These are phyloP conservation scores for Cutaneotrichosporon arboriforme DNA, from an alignment of 1,284 basidiomycete genomes.

Conservation along the genomic window DNA sequence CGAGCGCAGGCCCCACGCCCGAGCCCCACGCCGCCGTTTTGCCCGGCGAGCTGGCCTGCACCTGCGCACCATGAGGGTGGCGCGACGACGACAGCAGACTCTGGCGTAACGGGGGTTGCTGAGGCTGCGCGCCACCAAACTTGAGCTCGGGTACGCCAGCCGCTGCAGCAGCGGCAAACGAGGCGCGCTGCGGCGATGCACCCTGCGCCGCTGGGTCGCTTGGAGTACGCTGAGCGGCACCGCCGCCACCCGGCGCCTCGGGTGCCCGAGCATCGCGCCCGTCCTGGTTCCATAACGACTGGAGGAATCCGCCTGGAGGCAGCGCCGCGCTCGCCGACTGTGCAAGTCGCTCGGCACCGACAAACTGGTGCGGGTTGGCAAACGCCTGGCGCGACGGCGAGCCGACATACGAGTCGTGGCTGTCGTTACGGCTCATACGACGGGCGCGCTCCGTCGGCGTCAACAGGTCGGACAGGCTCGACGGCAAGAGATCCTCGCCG, in stretches of 20 bases:
- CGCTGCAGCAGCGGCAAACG: neutral
- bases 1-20: conserved; percentile 15
- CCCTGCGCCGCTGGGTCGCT: neutral
- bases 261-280: conserved; percentile 36
- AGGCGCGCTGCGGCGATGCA: neutral
- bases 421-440: conserved; percentile 60
- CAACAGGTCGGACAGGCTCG: conserved; percentile 75
- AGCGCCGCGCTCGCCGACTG: conserved; percentile 45
- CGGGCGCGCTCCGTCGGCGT: conserved; percentile 75
- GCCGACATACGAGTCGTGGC: conserved; percentile 30
- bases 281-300: conserved; percentile 42
- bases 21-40: neutral
- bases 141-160: conserved; percentile 19
- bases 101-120: conserved; percentile 18
- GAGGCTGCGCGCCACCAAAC: conserved; percentile 27
- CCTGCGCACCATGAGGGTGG: conserved; percentile 17
- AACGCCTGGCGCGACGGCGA: conserved; percentile 26
- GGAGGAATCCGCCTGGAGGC: conserved; percentile 36
- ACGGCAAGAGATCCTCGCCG: conserved; percentile 78
- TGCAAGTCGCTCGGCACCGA: conserved; percentile 33
- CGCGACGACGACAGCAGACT: conserved; percentile 36
- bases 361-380: conserved; percentile 19
- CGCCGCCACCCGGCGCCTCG: neutral
- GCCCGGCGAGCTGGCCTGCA: conserved; percentile 10
- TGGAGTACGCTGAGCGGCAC: neutral